These are phyloP conservation scores for Roridomyces roridus DNA, from an alignment of 768 basidiomycete genomes.

Conservation along the genomic window DNA sequence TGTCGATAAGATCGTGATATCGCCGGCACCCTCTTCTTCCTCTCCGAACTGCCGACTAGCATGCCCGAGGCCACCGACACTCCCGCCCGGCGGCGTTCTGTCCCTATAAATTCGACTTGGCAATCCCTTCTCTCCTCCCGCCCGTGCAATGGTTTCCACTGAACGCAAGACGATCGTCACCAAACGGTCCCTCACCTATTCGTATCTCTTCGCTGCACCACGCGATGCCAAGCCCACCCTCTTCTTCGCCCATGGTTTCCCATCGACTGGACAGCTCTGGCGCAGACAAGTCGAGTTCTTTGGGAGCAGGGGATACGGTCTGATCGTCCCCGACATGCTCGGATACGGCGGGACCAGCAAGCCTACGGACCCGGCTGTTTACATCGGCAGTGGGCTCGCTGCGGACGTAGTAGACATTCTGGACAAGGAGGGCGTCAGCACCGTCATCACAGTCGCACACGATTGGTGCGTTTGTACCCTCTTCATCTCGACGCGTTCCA, in stretches of 20 bases:
- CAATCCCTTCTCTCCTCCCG: too few relatives aligned
- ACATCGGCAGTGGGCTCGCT: slow-evolving; percentile 38
- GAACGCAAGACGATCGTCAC: too few relatives aligned
- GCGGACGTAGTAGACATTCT: slow-evolving; percentile 49
- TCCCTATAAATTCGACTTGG: too few relatives aligned
- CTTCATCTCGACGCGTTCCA: neutral
- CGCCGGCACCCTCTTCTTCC: too few relatives aligned
- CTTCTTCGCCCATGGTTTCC: slow-evolving; percentile 56
- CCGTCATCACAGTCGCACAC: slow-evolving; percentile 47
- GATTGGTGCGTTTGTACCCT: slow-evolving; percentile 36
- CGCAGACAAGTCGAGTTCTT: slow-evolving; percentile 44
- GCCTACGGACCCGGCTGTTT: slow-evolving; percentile 42
- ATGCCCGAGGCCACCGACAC: too few relatives aligned
- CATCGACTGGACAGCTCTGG: slow-evolving; percentile 47
- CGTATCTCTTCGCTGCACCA: too few relatives aligned
- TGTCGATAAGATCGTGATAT: too few relatives aligned
- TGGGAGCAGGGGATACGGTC: slow-evolving; percentile 43
- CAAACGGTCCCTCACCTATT: too few relatives aligned
- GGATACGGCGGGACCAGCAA: slow-evolving; percentile 58
- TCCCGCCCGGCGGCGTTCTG: too few relatives aligned
- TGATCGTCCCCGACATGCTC: slow-evolving; percentile 57
- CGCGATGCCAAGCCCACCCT: slow-evolving; percentile 36
- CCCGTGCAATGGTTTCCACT: too few relatives aligned
- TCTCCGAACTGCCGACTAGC: too few relatives aligned
- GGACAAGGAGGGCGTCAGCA: slow-evolving; percentile 39